Evolutionary conservation across 768 basidiomycete species (phyloP).

Genomic region (Mycena polygramma): DNA sequence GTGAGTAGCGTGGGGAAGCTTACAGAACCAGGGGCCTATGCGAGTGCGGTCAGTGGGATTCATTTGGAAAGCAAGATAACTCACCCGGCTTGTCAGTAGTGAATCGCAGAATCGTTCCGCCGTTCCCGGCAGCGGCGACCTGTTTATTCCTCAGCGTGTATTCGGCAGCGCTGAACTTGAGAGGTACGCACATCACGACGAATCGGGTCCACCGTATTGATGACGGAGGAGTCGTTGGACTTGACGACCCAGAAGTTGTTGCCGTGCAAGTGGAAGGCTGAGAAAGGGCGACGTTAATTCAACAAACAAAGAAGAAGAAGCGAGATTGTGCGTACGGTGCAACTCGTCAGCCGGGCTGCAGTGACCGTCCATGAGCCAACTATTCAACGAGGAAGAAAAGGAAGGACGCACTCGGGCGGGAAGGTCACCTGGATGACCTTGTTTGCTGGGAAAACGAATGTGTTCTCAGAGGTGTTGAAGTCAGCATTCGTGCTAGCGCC

Average conservation of each 20-base stretch:
- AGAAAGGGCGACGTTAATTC: neutral
- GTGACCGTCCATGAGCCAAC: neutral
- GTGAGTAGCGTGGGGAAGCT: neutral
- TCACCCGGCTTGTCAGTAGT: constrained; percentile 67
- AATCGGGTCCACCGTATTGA: constrained; percentile 65
- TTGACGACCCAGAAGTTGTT: constrained; percentile 54
- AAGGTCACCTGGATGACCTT: constrained; percentile 55
- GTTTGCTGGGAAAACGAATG: constrained; percentile 55
- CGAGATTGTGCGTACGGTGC: constrained; percentile 42
- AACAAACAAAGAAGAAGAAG: no score
- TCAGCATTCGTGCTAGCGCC: constrained; percentile 46
- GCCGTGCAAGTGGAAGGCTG: constrained; percentile 49
- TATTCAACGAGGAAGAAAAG: no score
- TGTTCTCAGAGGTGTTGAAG: constrained; percentile 51
- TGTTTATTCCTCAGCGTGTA: neutral
- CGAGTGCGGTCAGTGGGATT: neutral
- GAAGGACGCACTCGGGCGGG: constrained; percentile 41
- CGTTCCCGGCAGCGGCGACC: constrained; percentile 37
- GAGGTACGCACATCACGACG: constrained; percentile 39
- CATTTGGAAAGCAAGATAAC: neutral
- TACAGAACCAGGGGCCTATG: constrained; percentile 45
- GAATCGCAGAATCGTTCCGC: constrained; percentile 60
- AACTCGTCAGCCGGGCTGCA: constrained; percentile 44
- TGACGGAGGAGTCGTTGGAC: constrained; percentile 45
- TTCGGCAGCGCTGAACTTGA: neutral